Percentiles rank a stretch among this genome's conserved stretches.
phyloP scores from a whole-genome alignment of 2,329 filamentous ascomycete genomes.

The Paecilomyces fulvus region DNA sequence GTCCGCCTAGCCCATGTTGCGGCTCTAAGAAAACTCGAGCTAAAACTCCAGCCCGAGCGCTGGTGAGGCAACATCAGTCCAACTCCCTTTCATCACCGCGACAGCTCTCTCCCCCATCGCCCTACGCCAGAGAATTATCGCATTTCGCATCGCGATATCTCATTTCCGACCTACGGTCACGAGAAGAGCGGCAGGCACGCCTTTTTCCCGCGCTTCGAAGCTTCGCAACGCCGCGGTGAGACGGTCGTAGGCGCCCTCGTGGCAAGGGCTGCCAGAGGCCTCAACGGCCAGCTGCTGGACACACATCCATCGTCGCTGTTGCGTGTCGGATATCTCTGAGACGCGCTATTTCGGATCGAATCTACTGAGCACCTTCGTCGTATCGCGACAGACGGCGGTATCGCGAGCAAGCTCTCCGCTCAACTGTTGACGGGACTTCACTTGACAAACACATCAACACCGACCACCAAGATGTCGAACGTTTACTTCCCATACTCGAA shows the following conservation, averaged over 20 bases:
- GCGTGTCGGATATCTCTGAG: background rate
- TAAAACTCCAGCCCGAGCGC: slow-evolving; percentile 35
- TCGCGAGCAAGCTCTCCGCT: background rate
- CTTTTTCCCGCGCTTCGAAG: slow-evolving; percentile 17
- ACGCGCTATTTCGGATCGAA: background rate
- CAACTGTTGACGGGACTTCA: background rate
- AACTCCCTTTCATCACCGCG: slow-evolving; percentile 34
- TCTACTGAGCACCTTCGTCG: background rate
- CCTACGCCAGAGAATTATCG: slow-evolving; percentile 32
- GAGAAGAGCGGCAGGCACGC: slow-evolving; percentile 15
- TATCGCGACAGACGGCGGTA: background rate
- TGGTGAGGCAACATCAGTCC: slow-evolving; percentile 32
- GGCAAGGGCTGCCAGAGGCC: slow-evolving; percentile 41
- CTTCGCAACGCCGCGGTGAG: slow-evolving; percentile 28
- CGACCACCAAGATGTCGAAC: slow-evolving; percentile 69
- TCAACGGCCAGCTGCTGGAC: slow-evolving; percentile 32
- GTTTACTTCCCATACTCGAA: slow-evolving; percentile 83
- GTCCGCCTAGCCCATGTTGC: slow-evolving; percentile 4
- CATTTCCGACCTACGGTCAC: slow-evolving; percentile 17
- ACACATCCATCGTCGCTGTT: slow-evolving; percentile 22
- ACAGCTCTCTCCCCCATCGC: slow-evolving; percentile 21
- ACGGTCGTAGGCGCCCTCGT: slow-evolving; percentile 38
- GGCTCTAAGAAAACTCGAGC: slow-evolving; percentile 20
- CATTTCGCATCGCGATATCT: slow-evolving; percentile 34
- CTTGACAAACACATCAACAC: slow-evolving; percentile 6